A percentile compares a stretch with the other conserved stretches of the same genome.
Evolutionary conservation across 306 rosid species (phyloP).

Genomic region (Lathyrus oleraceus): DNA sequence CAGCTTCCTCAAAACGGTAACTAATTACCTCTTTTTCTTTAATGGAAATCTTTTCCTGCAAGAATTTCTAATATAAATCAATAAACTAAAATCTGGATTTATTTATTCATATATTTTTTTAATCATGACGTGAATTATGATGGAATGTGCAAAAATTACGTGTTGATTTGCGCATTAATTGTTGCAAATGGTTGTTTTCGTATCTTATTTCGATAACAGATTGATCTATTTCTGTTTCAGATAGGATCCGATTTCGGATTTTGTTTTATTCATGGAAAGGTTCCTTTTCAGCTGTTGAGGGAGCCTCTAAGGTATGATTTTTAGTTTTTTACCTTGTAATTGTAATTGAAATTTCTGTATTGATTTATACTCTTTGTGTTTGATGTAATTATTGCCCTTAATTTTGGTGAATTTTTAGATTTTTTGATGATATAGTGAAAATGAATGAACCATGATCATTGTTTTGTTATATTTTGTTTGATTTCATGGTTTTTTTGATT

Average conservation of each 20-base stretch:
- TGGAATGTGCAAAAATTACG: constrained; percentile 25
- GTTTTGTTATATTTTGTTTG: constrained; percentile 27
- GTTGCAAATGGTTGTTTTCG: not conserved
- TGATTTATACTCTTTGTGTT: constrained; percentile 31
- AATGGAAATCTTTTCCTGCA: constrained; percentile 8
- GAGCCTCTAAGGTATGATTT: constrained; percentile 46
- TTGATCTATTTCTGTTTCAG: constrained; percentile 34
- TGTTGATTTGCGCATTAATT: constrained; percentile 25
- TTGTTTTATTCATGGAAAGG: constrained; percentile 44
- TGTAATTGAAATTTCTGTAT: constrained; percentile 17
- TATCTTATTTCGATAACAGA: constrained; percentile 7
- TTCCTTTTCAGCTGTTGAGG: constrained; percentile 55
- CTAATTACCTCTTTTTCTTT: not conserved
- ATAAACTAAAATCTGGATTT: not conserved
- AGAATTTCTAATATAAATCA: not conserved
- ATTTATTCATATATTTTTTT: not conserved
- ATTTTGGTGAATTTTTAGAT: not conserved
- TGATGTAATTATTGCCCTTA: constrained; percentile 27
- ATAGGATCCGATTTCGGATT: constrained; percentile 37
- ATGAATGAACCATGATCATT: constrained; percentile 17
- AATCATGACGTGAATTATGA: constrained; percentile 11
- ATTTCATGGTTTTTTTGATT: not conserved
- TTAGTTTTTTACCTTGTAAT: not conserved
- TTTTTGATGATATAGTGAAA: constrained; percentile 15
- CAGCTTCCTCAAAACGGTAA: constrained; percentile 44